Evolutionary conservation across 2,329 filamentous ascomycete genomes (phyloP).

Genomic region (Apiospora aurea): DNA sequence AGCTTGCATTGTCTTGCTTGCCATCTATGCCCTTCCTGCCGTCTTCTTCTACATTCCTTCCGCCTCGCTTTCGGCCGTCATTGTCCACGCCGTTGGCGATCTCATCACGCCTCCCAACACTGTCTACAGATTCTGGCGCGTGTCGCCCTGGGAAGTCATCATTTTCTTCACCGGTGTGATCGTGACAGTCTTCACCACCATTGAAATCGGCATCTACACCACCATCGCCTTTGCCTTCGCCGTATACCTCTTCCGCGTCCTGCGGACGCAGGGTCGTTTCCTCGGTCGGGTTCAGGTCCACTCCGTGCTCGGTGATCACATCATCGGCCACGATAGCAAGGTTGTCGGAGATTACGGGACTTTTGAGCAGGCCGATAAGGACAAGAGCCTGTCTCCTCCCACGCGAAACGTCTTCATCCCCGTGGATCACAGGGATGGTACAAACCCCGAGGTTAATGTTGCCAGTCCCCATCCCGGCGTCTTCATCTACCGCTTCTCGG

Average conservation of each 20-base stretch:
- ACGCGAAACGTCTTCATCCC: conserved; percentile 85
- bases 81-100: conserved; percentile 95
- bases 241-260: conserved; percentile 81
- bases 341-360: conserved; percentile 62
- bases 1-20: conserved; percentile 82
- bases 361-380: conserved; percentile 58
- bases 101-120: conserved; percentile 90
- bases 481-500: conserved; percentile 94
- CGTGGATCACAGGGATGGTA: conserved; percentile 85
- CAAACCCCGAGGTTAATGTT: conserved; percentile 84
- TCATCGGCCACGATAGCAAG: conserved; percentile 67
- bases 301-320: conserved; percentile 79
- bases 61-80: conserved; percentile 82
- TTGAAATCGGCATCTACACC: conserved; percentile 92
- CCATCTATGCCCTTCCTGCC: conserved; percentile 85
- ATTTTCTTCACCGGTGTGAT: conserved; percentile 95
- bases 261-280: conserved; percentile 84
- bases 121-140: conserved; percentile 93
- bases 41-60: conserved; percentile 95
- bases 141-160: conserved; percentile 86
- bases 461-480: conserved; percentile 86
- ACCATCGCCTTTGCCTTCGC: conserved; percentile 81
- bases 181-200: conserved; percentile 85
- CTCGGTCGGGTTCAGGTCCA: conserved; percentile 85
- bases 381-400: conserved; percentile 30